These are phyloP conservation scores for Catharanthus roseus DNA, from an alignment of 257 asterid genomes.

Conservation along the genomic window DNA sequence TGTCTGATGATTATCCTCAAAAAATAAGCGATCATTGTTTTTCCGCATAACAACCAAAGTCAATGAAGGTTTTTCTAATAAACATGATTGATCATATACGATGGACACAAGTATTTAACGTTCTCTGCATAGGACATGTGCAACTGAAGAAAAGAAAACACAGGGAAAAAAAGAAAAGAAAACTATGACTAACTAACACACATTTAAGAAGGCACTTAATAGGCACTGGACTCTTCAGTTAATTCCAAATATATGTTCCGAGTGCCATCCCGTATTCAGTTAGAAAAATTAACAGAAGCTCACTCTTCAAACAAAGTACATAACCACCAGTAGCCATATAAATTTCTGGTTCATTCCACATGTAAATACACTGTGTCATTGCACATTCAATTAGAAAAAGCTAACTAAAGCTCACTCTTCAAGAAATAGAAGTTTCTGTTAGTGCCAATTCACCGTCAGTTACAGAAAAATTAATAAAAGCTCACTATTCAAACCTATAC, in stretches of 20 bases:
- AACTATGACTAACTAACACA: no score
- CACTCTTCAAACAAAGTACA: not conserved
- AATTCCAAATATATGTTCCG: not conserved
- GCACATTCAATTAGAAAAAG: not conserved
- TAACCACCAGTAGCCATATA: not conserved
- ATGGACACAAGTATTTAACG: no score
- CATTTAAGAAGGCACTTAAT: not conserved
- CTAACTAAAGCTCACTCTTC: not conserved
- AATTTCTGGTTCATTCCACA: not conserved
- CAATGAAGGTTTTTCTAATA: no score
- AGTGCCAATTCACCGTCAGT: no score
- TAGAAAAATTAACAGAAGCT: not conserved
- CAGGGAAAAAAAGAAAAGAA: no score
- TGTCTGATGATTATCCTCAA: constrained; percentile 40
- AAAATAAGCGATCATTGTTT: not conserved
- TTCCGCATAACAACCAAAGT: no score
- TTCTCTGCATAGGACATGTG: not conserved
- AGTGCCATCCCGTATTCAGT: not conserved
- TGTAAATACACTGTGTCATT: no score
- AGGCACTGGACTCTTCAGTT: not conserved
- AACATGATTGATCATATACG: no score
- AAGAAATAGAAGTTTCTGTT: no score
- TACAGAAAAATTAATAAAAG: no score
- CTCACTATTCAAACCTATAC: no score
- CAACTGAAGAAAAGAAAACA: no score